These are phyloP conservation scores for Porogramme epimiltina DNA, from an alignment of 1,284 basidiomycete genomes.

Conservation along the genomic window DNA sequence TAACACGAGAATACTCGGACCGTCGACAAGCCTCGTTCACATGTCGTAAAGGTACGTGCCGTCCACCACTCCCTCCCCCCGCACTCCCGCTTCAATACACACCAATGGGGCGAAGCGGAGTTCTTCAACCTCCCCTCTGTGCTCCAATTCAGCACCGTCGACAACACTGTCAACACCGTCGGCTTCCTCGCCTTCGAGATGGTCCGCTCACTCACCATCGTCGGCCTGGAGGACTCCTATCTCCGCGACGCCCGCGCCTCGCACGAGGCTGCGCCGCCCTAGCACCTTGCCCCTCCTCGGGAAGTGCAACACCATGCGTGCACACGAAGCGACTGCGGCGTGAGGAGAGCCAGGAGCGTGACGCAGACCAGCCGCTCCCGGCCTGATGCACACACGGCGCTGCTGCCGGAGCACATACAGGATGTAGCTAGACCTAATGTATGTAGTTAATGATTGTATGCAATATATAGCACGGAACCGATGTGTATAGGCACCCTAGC, in stretches of 20 bases:
- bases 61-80: neutral
- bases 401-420: slow-evolving; percentile 84
- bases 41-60: slow-evolving; percentile 72
- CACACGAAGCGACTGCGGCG: slow-evolving; percentile 59
- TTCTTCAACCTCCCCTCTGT: slow-evolving; percentile 91
- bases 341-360: slow-evolving; percentile 58
- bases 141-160: slow-evolving; percentile 89
- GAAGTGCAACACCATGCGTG: slow-evolving; percentile 62
- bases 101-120: too few species aligned
- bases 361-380: slow-evolving; percentile 60
- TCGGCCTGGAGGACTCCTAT: slow-evolving; percentile 79
- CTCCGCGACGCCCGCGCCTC: slow-evolving; percentile 62
- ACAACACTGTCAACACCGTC: slow-evolving; percentile 96
- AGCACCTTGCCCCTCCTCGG: slow-evolving; percentile 62
- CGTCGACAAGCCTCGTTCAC: slow-evolving; percentile 98
- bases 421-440: too few species aligned
- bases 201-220: slow-evolving; percentile 89
- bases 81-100: slow-evolving; percentile 77
- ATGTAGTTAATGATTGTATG: too few species aligned
- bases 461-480: too few species aligned
- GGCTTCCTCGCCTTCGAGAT: slow-evolving; percentile 98
- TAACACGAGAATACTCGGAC: slow-evolving; percentile 97
- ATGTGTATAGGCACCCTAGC: too few species aligned
- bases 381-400: slow-evolving; percentile 75
- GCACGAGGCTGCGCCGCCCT: too few species aligned